Conservation (phyloP, 2,329 filamentous ascomycete genomes). For the Calonectria naviculata region DNA sequence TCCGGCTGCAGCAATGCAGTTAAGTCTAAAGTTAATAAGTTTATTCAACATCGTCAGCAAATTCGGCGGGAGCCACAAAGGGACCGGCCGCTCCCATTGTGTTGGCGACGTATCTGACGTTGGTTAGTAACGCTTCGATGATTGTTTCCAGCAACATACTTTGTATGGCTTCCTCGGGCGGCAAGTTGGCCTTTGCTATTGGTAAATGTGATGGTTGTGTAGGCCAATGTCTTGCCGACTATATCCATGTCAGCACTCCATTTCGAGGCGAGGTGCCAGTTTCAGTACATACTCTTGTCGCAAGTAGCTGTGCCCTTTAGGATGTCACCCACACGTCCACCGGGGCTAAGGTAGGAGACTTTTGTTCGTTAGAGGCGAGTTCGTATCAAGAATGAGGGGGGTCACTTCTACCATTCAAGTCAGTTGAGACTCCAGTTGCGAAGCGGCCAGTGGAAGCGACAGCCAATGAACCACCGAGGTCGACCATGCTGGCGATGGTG, state of each 20-base stretch:
- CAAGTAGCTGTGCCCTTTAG: slow-evolving; percentile 68
- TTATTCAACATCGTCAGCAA: slow-evolving; percentile 48
- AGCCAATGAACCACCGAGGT: slow-evolving; percentile 72
- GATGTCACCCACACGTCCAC: slow-evolving; percentile 67
- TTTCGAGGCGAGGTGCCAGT: background rate
- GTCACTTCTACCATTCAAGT: slow-evolving; percentile 64
- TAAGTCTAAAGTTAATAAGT: background rate
- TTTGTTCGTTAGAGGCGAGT: slow-evolving; percentile 6
- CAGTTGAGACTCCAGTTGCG: slow-evolving; percentile 73
- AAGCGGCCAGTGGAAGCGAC: slow-evolving; percentile 73
- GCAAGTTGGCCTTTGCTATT: slow-evolving; percentile 70
- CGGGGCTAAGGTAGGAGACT: slow-evolving; percentile 73
- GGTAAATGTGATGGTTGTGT: slow-evolving; percentile 68
- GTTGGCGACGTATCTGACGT: slow-evolving; percentile 54
- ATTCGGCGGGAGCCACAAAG: slow-evolving; percentile 50
- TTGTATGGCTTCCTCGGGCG: slow-evolving; percentile 74
- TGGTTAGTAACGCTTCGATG: slow-evolving; percentile 12
- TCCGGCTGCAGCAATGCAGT: background rate
- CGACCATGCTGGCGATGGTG: slow-evolving; percentile 81
- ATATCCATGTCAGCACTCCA: slow-evolving; percentile 17
- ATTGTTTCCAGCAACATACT: slow-evolving; percentile 59
- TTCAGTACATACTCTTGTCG: slow-evolving; percentile 65
- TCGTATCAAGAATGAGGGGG: rapidly evolving
- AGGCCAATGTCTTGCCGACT: slow-evolving; percentile 75
- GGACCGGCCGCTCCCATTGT: slow-evolving; percentile 50